Evolutionary conservation across 768 basidiomycete genomes (phyloP).

Genomic region (Termitomyces heimii): DNA sequence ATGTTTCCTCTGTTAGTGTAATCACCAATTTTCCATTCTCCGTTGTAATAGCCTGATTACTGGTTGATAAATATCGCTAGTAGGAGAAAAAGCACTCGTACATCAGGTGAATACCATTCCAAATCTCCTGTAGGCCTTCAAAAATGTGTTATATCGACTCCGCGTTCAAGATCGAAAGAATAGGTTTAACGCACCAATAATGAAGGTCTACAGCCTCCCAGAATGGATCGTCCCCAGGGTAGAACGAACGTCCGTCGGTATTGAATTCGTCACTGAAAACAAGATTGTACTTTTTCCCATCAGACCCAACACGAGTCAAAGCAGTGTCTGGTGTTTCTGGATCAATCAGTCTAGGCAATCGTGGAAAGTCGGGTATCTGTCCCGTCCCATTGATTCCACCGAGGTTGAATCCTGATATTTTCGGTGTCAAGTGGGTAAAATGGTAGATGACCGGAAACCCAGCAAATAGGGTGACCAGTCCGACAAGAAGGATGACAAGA

Average conservation of each 20-base stretch:
- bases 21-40: slow-evolving; percentile 73
- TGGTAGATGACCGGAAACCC: slow-evolving; percentile 81
- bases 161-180: background rate
- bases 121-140: slow-evolving; percentile 62
- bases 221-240: slow-evolving; percentile 80
- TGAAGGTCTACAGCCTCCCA: slow-evolving; percentile 86
- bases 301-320: slow-evolving; percentile 54
- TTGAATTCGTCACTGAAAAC: slow-evolving; percentile 83
- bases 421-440: slow-evolving; percentile 27
- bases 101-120: slow-evolving; percentile 80
- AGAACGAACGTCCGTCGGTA: slow-evolving; percentile 53
- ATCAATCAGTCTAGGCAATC: slow-evolving; percentile 71
- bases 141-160: background rate
- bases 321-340: slow-evolving; percentile 59
- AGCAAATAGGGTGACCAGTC: slow-evolving; percentile 75
- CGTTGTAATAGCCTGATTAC: slow-evolving; percentile 60
- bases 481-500: slow-evolving; percentile 60
- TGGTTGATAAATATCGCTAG: background rate
- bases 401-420: slow-evolving; percentile 66
- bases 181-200: slow-evolving; percentile 55
- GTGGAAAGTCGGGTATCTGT: slow-evolving; percentile 74
- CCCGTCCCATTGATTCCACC: slow-evolving; percentile 86
- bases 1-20: slow-evolving; percentile 63
- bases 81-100: slow-evolving; percentile 21
- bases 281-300: slow-evolving; percentile 75